Evolutionary conservation across 495 filamentous ascomycete genomes (phyloP).

Genomic region (Cercophora sp.): DNA sequence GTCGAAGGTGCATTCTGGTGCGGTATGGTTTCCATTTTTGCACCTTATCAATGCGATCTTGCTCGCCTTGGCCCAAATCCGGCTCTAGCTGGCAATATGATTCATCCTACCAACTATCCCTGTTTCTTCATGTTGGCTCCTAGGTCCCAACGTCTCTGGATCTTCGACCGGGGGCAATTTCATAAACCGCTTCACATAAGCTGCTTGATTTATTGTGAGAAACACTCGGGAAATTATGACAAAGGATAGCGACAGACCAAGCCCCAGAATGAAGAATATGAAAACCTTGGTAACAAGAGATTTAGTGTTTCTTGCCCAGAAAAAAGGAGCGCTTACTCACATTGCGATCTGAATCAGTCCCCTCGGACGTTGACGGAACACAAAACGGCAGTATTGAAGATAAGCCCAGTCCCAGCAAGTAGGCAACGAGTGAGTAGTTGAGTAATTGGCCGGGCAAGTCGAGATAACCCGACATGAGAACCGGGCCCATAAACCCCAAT

Average conservation of each 20-base stretch:
- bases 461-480: not conserved
- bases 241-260: not conserved
- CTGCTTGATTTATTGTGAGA: not conserved
- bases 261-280: not conserved
- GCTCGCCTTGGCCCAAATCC: too few relatives aligned
- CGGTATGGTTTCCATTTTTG: too few relatives aligned
- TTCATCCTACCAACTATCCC: not conserved
- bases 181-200: not conserved
- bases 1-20: too few relatives aligned
- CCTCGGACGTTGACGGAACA: not conserved
- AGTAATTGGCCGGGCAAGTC: not conserved
- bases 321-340: not conserved
- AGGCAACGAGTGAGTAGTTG: not conserved
- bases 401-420: not conserved
- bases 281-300: not conserved
- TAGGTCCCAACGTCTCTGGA: not conserved
- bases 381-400: not conserved
- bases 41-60: too few relatives aligned
- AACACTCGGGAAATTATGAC: not conserved
- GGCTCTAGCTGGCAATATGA: too few relatives aligned
- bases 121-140: not conserved
- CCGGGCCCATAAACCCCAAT: not conserved
- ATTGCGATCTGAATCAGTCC: not conserved
- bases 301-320: not conserved
- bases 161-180: not conserved